phyloP scores from a whole-genome alignment of 208 protist genomes.

The Leishmania arabica region DNA sequence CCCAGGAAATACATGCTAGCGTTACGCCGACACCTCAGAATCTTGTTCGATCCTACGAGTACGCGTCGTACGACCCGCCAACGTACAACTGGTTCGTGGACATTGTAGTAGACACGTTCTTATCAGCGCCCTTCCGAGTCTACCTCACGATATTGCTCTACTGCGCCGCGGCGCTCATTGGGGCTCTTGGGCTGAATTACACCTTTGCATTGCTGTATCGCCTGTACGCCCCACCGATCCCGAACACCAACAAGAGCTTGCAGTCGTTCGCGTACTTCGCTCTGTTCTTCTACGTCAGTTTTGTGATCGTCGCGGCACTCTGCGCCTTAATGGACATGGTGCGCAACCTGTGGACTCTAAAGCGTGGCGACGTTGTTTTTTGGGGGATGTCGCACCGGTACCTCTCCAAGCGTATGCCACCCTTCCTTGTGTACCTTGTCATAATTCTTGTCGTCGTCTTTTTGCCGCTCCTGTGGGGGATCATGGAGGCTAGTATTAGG shows the following conservation, averaged over 20 bases:
- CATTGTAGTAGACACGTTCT: constrained; percentile 80
- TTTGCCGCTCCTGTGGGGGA: constrained; percentile 76
- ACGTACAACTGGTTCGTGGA: constrained; percentile 76
- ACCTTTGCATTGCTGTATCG: constrained; percentile 77
- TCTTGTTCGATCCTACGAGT: constrained; percentile 66
- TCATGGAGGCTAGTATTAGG: constrained; percentile 56
- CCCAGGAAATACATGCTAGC: constrained; percentile 27
- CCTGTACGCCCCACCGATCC: constrained; percentile 51
- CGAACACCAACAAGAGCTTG: constrained; percentile 30
- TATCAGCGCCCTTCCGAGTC: constrained; percentile 60
- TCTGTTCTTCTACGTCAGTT: constrained; percentile 85
- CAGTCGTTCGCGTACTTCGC: constrained; percentile 66
- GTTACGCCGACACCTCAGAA: constrained; percentile 31
- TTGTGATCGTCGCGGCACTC: constrained; percentile 59
- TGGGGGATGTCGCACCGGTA: constrained; percentile 73
- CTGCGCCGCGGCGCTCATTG: constrained; percentile 58
- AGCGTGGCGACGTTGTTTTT: constrained; percentile 62
- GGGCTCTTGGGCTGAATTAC: constrained; percentile 62
- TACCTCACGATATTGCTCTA: constrained; percentile 85
- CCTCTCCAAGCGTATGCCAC: constrained; percentile 66
- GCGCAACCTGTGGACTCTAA: constrained; percentile 59
- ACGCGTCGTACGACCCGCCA: constrained; percentile 74
- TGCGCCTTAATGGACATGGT: constrained; percentile 81
- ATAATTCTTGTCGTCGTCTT: constrained; percentile 67
- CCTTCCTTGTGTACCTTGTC: constrained; percentile 72